Evolutionary conservation across 2,329 filamentous ascomycete genomes (phyloP).

Genomic region (Nigrospora sphaerica): DNA sequence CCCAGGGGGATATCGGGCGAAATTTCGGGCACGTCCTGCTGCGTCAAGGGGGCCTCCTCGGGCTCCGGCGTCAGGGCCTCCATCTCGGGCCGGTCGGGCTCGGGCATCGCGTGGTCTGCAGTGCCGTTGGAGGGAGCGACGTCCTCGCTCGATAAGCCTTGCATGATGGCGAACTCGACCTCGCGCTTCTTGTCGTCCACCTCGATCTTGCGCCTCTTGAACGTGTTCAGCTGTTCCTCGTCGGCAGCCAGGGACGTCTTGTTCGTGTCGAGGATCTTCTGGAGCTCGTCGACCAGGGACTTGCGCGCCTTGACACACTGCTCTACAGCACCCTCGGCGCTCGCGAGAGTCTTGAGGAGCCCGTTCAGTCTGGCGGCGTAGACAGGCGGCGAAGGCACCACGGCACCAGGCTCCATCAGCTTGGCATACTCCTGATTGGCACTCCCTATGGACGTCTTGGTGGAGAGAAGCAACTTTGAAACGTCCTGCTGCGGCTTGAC

Average conservation of each 20-base stretch:
- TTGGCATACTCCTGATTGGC: constrained; percentile 82
- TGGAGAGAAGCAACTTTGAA: constrained; percentile 62
- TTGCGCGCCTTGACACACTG: constrained; percentile 83
- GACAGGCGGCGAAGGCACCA: constrained; percentile 75
- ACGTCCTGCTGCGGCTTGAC: constrained; percentile 66
- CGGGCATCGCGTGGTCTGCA: constrained; percentile 39
- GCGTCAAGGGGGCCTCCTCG: constrained; percentile 10
- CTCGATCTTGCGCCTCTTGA: constrained; percentile 59
- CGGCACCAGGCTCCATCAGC: constrained; percentile 62
- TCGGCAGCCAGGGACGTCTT: constrained; percentile 64
- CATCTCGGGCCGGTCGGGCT: constrained; percentile 69
- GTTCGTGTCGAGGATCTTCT: constrained; percentile 73
- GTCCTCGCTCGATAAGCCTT: constrained; percentile 59
- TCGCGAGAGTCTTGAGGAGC: constrained; percentile 81
- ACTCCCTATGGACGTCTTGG: constrained; percentile 58
- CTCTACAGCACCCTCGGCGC: constrained; percentile 80
- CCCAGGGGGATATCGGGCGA: constrained; percentile 15
- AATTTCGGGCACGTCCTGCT: constrained; percentile 10
- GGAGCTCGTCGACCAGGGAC: constrained; percentile 69
- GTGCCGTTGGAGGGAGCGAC: constrained; percentile 40
- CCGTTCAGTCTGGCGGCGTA: constrained; percentile 85
- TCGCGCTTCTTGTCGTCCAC: constrained; percentile 80
- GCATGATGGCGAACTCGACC: constrained; percentile 87
- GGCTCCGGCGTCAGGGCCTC: constrained; percentile 70
- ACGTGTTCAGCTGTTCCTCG: constrained; percentile 54